Base-by-base conservation (phyloP, 345 rosid species). In the Excoecaria cochinchinensis region DNA sequence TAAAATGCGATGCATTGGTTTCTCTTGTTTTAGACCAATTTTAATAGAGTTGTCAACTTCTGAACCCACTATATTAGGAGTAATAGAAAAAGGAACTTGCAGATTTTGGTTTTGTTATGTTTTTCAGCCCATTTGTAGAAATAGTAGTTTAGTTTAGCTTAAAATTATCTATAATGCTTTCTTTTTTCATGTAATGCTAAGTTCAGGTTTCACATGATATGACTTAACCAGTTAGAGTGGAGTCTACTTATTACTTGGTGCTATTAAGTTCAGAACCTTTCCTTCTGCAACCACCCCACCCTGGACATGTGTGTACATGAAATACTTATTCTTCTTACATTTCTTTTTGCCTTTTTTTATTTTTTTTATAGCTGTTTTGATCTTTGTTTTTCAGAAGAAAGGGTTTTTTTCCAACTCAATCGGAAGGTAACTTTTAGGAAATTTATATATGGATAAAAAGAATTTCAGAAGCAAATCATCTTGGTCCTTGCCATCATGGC, bases 321-420 rank as follows among this genome's bases (percentile, higher is more conserved):
- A 56, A 52, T 52, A 19, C 19, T 6, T 1, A 19, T 56, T 3
- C 19, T 56, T 56, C 21, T 1, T 56, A 0, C 60, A 1, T 56
- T 11, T 56, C 24, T 56, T 24, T 31, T 31, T 31, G 1, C 2
- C 31, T 1, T 31, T 31, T 2, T 31, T 31, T 21, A 56, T 56
- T 24, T 22, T 19, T 56, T n/a, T 31, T 31, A 31, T 0, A 31
- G 60, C 25, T 19, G 21, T 19, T 56, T 56, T 56, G 21, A 53
- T 70, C 59, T 68, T 50, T 51, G 46, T 52, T 17, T 31, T 67
- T 78, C 75, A 68, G 71, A 67, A n/a, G 77, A 66, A 82, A 62
- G 47, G 22, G 79, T 42, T 36, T 46, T 3, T 67, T 74, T 31
- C 38, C 38, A 64, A 66, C 17, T 59, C 40, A 39, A 56, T 57